phyloP scores from a whole-genome alignment of 805 yeast species.

The Kazachstania martiniae region DNA sequence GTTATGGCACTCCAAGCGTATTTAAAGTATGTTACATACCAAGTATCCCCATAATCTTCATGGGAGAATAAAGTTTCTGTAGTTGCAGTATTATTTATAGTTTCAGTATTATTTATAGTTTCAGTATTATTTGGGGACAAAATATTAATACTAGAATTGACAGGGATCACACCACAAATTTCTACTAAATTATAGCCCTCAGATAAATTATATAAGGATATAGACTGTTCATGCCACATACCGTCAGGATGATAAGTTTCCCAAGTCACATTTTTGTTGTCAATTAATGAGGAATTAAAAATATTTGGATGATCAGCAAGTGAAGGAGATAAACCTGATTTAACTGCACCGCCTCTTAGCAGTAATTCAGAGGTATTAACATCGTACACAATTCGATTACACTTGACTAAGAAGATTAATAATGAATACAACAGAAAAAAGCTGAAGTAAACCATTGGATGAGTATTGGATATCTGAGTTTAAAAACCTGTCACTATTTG shows the following conservation, averaged over 20 bases:
- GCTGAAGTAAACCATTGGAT: no score
- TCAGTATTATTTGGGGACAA: background rate
- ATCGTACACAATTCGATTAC: constrained; percentile 6
- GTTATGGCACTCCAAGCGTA: background rate
- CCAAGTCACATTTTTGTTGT: background rate
- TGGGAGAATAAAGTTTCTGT: no score
- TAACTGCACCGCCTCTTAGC: background rate
- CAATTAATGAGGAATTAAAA: no score
- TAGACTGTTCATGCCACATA: background rate
- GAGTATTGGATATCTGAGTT: no score
- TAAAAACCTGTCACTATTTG: no score
- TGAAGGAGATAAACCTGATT: background rate
- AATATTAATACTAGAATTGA: no score
- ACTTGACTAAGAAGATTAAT: no score
- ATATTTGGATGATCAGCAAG: background rate
- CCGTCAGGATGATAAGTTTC: background rate
- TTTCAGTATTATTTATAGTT: no score
- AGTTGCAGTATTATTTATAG: background rate
- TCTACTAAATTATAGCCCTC: background rate
- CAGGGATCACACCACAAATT: background rate
- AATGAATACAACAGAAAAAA: no score
- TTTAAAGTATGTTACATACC: background rate
- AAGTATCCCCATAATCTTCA: background rate
- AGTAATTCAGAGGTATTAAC: background rate
- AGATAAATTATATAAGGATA: no score